Percentiles rank a stretch among this genome's conserved stretches.
These are phyloP conservation scores for Lachancea sp. DNA, from an alignment of 805 yeast genomes.

Conservation along the genomic window DNA sequence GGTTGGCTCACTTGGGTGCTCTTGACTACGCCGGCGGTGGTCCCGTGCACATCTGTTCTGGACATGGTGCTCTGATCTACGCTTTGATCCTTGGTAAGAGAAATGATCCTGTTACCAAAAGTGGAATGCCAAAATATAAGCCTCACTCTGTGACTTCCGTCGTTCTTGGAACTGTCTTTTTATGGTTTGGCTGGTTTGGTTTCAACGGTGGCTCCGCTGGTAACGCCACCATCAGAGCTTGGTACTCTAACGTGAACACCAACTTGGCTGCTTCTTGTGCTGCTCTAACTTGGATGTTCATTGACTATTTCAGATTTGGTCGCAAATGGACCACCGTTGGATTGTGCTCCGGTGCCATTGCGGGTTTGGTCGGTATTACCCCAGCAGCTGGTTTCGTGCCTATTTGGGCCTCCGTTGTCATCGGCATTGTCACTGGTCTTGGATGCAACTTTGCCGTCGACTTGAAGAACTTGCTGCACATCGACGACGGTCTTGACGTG, in stretches of 20 bases:
- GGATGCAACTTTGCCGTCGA: constrained; percentile 85
- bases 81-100: constrained; percentile 91
- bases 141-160: constrained; percentile 91
- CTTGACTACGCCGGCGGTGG: constrained; percentile 98
- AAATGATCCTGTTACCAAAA: constrained; percentile 61
- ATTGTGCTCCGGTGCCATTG: constrained; percentile 86
- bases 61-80: constrained; percentile 91
- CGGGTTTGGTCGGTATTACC: constrained; percentile 91
- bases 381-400: constrained; percentile 98
- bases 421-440: constrained; percentile 71
- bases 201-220: constrained; percentile 99
- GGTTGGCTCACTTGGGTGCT: constrained; percentile 79
- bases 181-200: constrained; percentile 99
- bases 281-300: constrained; percentile 89
- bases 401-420: constrained; percentile 77
- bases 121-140: constrained; percentile 77
- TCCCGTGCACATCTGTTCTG: constrained; percentile 93
- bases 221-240: constrained; percentile 84
- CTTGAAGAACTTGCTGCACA: constrained; percentile 58
- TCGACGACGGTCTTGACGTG: constrained; percentile 94
- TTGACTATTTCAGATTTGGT: constrained; percentile 81
- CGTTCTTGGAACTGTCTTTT: constrained; percentile 86
- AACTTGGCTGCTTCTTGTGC: constrained; percentile 91
- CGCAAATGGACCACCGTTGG: constrained; percentile 92
- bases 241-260: constrained; percentile 91